Base-by-base conservation (phyloP, 2,329 filamentous ascomycete species). In the Fusarium napiforme region DNA sequence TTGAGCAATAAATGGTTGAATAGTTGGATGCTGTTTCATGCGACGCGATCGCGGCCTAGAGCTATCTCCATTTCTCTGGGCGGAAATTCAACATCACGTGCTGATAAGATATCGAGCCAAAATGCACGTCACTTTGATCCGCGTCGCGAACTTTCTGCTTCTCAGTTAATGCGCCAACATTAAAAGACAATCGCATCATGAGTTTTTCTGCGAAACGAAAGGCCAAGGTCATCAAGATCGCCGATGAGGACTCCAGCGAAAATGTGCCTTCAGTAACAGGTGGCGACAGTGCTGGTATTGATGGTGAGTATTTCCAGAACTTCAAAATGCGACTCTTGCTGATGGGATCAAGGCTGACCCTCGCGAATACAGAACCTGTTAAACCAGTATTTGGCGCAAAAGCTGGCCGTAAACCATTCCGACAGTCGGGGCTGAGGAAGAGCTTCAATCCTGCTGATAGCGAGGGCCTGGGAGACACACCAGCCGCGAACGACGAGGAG, bases 211-310 rank as follows among this genome's bases (percentile, higher is more conserved):
- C 85, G 4, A 91, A 89, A 77, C 84, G 89, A 72, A 95, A 96
- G 76, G 91, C 93, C 52, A 92, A 93, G 74, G 93, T 95, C 78
- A 93, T 97, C 75, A 92, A 90, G 52, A 85, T 90, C 0, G 86
- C 90, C 46, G 93, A 94, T 49, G 90, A 91, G 18, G 91, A 91
- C 3, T 55, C 64, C 4, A 57, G 63, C 5, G 58, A 71, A 9
- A 66, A 71, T 4, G 58, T 66, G 14, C 43, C 80, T 2, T 57
- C 69, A 2, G 66, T 69, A 2, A 64, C 76, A 4, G 74, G 79
- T 46, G 77, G 78, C 32, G 73, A 72, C 23, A 72, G 73, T 63
- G 71, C 71, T 23, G 73, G 79, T 64, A 80, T 79, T 70, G 79
- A 83, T 71, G 82, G 83, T 86, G 81, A 80, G 84, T 82, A 42